A percentile compares a stretch with the other conserved stretches of the same genome.
phyloP scores from a whole-genome alignment of 2,329 filamentous ascomycete species.

The Lojkania enalia region DNA sequence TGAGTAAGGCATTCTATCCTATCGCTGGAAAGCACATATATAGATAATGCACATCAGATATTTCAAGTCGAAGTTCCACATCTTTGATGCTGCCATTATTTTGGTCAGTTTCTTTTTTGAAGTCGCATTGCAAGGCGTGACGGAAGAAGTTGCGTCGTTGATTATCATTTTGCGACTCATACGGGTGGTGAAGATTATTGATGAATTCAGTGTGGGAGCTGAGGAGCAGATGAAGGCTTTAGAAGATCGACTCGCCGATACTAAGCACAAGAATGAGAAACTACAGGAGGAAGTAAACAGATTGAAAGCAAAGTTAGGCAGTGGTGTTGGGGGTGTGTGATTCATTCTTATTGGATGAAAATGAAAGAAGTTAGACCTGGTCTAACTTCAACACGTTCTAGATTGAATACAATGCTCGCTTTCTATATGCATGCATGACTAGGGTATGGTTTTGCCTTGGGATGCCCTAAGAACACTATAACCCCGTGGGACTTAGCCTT shows the following conservation, averaged over 20 bases:
- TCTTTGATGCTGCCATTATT: slow-evolving; percentile 67
- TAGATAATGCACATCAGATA: slow-evolving; percentile 24
- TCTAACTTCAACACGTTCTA: too few relatives aligned
- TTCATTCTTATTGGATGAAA: too few relatives aligned
- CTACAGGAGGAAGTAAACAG: slow-evolving; percentile 49
- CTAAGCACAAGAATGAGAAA: slow-evolving; percentile 53
- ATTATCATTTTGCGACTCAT: slow-evolving; percentile 68
- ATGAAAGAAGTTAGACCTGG: not conserved
- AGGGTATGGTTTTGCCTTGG: too few relatives aligned
- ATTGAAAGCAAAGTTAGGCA: slow-evolving; percentile 7
- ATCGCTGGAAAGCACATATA: slow-evolving; percentile 1
- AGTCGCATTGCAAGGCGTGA: slow-evolving; percentile 59
- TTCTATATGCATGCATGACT: too few relatives aligned
- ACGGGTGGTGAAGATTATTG: slow-evolving; percentile 71
- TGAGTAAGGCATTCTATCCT: slow-evolving; percentile 48
- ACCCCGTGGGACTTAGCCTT: not conserved
- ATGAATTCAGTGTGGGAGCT: slow-evolving; percentile 67
- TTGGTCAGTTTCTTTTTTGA: slow-evolving; percentile 65
- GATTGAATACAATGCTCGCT: too few relatives aligned
- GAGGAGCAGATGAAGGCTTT: slow-evolving; percentile 65
- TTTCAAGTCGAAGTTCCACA: slow-evolving; percentile 57
- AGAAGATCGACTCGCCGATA: slow-evolving; percentile 54
- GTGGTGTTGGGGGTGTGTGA: too few relatives aligned
- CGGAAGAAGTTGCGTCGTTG: slow-evolving; percentile 67
- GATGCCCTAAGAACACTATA: too few relatives aligned